A percentile compares a stretch with the other conserved stretches of the same genome.
Evolutionary conservation across 768 basidiomycete genomes (phyloP).

Genomic region (Leucosporidium scottii): DNA sequence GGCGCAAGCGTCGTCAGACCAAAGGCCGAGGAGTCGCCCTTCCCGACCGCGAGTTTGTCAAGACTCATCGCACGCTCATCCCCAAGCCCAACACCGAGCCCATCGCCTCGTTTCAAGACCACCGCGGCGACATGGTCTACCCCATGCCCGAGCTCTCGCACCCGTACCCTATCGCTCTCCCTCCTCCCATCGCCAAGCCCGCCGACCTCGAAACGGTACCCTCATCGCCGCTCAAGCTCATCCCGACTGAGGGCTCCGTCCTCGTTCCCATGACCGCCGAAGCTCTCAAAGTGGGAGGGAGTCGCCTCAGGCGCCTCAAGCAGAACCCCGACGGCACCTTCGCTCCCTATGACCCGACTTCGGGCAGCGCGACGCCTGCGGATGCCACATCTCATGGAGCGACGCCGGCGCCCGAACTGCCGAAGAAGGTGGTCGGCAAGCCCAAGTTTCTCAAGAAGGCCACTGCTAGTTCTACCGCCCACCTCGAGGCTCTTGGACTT

Average conservation of each 20-base stretch:
- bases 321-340: background rate
- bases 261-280: slow-evolving; percentile 14
- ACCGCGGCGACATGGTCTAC: slow-evolving; percentile 28
- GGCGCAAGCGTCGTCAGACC: slow-evolving; percentile 67
- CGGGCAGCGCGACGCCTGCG: too few relatives aligned
- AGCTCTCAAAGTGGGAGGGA: background rate
- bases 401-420: slow-evolving; percentile 20
- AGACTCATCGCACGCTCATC: slow-evolving; percentile 81
- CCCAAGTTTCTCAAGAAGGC: slow-evolving; percentile 1
- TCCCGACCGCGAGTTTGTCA: slow-evolving; percentile 85
- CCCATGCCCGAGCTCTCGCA: slow-evolving; percentile 37
- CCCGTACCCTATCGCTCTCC: slow-evolving; percentile 36
- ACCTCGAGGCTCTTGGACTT: slow-evolving; percentile 14
- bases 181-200: slow-evolving; percentile 18
- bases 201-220: slow-evolving; percentile 52
- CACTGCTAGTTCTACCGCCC: background rate
- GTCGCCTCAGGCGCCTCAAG: background rate
- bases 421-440: background rate
- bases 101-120: slow-evolving; percentile 42
- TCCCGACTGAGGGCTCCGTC: slow-evolving; percentile 15
- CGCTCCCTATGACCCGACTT: too few relatives aligned
- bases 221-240: slow-evolving; percentile 45
- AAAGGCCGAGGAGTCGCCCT: slow-evolving; percentile 72
- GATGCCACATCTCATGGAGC: slow-evolving; percentile 5
- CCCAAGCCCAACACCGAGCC: slow-evolving; percentile 52